Evolutionary conservation across 2,329 filamentous ascomycete genomes (phyloP), one percentile per base, ranked within the genome.

Genomic region (Calcarisporium arbuscula): DNA sequence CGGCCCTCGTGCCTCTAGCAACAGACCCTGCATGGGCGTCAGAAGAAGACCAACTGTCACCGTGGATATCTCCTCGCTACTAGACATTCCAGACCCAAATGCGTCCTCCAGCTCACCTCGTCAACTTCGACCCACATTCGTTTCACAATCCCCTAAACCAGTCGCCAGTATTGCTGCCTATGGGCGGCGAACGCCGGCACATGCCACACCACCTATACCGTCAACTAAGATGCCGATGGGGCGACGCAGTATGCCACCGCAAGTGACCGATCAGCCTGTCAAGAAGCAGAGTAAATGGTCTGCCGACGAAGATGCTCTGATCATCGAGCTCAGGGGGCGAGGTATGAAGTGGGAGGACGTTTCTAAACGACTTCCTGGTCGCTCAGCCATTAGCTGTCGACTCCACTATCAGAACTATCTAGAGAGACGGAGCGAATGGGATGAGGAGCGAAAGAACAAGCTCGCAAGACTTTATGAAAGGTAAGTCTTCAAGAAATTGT

Each of bases 291-390:
- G 86, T 55, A 96, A 96, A 62, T 96, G 92, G 92, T 94, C 86
- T 5, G 72, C 83, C 1, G 87, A 95, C 42, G 90, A 96, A 59
- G 88, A 96, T 60, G 78, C 84, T n/a, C 67, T 92, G 31, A 95
- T 95, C 49, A 95, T 95, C 50, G 85, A 94, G 58, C 74, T 96
- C 42, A 79, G 90, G 38, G 86, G 87, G 23, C 81, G 81, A 49
- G 85, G 86, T 8, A 95, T 95, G 87, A 96, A 96, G 57, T 96
- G 90, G 92, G 90, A 96, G 56, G 90, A 96, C 60, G 95, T 96
- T 51, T 94, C 87, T 42, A 94, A 90, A 65, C 77, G 82, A 35
- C 67, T 96, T 32, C 89, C 88, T 4, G 90, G 90, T 42, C 78
- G 92, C 49, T 95, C 88, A 61, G 82, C 88, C 38, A 95, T 95